Evolutionary conservation across 73 alveolate genomes (phyloP).

Genomic region (Tetrahymena borealis): DNA sequence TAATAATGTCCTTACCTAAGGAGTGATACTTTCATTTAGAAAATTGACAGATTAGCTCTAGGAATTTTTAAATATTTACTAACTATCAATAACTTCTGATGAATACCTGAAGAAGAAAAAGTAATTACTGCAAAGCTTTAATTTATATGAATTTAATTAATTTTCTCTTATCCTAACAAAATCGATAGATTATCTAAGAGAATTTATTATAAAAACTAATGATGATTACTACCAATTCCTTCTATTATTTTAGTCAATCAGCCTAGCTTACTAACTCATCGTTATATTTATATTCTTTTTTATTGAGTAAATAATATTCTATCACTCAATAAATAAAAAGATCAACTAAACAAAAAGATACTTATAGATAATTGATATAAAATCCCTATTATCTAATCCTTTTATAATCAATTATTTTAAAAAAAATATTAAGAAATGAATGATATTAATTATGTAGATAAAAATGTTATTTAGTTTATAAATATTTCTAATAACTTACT

Average conservation of each 20-base stretch:
- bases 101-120: background rate
- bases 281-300: background rate
- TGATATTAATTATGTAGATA: background rate
- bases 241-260: background rate
- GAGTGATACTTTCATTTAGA: background rate
- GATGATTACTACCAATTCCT: background rate
- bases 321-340: background rate
- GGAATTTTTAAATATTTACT: background rate
- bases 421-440: background rate
- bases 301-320: background rate
- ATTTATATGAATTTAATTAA: background rate
- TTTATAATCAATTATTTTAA: background rate
- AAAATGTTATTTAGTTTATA: too few species aligned
- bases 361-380: background rate
- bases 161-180: background rate
- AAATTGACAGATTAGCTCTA: background rate
- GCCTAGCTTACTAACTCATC: background rate
- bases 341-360: background rate
- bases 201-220: background rate
- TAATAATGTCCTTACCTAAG: background rate
- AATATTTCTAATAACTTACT: too few species aligned
- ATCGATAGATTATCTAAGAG: background rate
- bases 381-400: background rate
- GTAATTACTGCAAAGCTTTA: background rate
- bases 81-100: background rate